Conservation (phyloP, 192 early-diverging fungal genomes). For the Backusella macrospora region DNA sequence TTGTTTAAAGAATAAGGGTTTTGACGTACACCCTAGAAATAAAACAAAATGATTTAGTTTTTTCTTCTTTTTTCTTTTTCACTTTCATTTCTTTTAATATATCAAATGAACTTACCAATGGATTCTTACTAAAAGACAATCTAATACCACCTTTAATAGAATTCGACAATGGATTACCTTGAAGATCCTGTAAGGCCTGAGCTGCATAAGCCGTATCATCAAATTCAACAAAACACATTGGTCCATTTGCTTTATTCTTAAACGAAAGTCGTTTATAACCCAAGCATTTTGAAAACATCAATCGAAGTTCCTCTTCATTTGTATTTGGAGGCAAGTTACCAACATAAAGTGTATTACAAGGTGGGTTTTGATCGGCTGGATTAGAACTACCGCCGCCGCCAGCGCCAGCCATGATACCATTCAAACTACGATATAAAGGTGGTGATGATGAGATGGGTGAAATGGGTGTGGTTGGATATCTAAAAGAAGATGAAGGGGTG, state of each 20-base stretch:
- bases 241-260: conserved; percentile 86
- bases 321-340: conserved; percentile 93
- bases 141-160: conserved; percentile 94
- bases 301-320: conserved; percentile 87
- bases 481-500: not conserved
- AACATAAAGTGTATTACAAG: conserved; percentile 99
- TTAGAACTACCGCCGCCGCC: conserved; percentile 50
- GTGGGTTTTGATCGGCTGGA: conserved; percentile 93
- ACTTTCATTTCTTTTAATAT: too few relatives aligned
- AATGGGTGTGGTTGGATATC: conserved; percentile 4
- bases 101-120: conserved; percentile 50
- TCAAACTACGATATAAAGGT: conserved; percentile 15
- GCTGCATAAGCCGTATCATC: conserved; percentile 92
- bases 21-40: conserved; percentile 18
- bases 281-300: conserved; percentile 75
- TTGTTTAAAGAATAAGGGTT: conserved; percentile 6
- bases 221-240: conserved; percentile 99
- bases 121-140: conserved; percentile 95
- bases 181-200: conserved; percentile 85
- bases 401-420: conserved; percentile 23
- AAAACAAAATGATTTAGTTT: not conserved
- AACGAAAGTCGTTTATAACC: conserved; percentile 94
- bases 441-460: conserved; percentile 1
- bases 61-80: too few relatives aligned
- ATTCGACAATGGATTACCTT: conserved; percentile 82